Conservation (phyloP, 1,284 basidiomycete species). For the Hypsizygus ulmarius region DNA sequence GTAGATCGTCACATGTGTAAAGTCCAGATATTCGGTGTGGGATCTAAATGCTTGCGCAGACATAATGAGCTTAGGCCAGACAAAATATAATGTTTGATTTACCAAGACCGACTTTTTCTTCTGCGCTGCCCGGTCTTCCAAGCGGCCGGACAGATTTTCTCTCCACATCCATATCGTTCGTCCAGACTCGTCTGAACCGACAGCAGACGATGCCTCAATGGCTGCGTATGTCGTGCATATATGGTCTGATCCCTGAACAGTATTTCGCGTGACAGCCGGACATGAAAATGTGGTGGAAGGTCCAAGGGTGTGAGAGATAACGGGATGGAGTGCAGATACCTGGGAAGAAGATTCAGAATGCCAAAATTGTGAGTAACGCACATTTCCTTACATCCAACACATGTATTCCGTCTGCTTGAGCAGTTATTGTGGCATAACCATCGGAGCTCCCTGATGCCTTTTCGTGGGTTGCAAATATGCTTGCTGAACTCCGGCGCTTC, state of each 20-base stretch:
- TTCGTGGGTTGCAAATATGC: constrained; percentile 43
- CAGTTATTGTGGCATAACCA: constrained; percentile 60
- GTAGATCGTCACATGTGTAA: constrained; percentile 42
- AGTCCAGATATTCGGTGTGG: constrained; percentile 43
- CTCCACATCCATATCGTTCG: constrained; percentile 63
- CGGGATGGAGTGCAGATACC: constrained; percentile 64
- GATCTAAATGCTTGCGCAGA: constrained; percentile 34
- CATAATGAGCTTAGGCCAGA: constrained; percentile 15
- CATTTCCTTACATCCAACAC: constrained; percentile 57
- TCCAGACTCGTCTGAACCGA: constrained; percentile 38
- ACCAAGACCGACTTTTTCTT: constrained; percentile 45
- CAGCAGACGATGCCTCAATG: constrained; percentile 47
- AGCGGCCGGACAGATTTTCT: constrained; percentile 44
- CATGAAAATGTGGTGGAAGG: constrained; percentile 60
- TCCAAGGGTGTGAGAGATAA: constrained; percentile 65
- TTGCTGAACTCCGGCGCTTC: constrained; percentile 22
- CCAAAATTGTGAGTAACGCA: neutral
- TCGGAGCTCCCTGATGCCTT: constrained; percentile 39
- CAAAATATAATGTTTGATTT: constrained; percentile 26
- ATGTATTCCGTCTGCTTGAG: constrained; percentile 70
- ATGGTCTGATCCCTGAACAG: constrained; percentile 33
- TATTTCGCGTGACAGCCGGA: constrained; percentile 48
- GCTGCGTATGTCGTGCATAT: constrained; percentile 55
- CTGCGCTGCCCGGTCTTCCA: constrained; percentile 35
- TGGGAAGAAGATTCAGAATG: constrained; percentile 26